Evolutionary conservation across 371 early-diverging fungal genomes (phyloP).

Genomic region (Furculomyces boomerangus): DNA sequence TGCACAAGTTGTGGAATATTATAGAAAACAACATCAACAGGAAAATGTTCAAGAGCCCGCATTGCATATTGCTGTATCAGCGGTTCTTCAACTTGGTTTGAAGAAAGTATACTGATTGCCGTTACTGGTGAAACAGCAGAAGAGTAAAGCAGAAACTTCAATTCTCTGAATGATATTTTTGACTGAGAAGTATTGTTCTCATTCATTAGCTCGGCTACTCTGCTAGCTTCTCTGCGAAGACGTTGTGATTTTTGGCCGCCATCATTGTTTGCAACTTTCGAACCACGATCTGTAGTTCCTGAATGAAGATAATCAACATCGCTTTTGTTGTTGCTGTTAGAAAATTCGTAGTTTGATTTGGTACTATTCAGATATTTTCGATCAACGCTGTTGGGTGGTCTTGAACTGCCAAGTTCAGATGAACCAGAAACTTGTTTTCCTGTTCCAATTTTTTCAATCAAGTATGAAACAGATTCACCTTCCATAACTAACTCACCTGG

Average conservation of each 20-base stretch:
- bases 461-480: slow-evolving; percentile 51
- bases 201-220: background rate
- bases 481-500: slow-evolving; percentile 46
- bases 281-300: background rate
- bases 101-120: slow-evolving; percentile 60
- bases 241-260: too few species aligned
- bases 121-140: slow-evolving; percentile 81
- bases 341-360: too few species aligned
- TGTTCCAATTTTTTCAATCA: slow-evolving; percentile 24
- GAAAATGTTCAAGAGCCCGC: slow-evolving; percentile 71
- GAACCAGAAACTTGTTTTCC: background rate
- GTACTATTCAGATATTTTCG: too few species aligned
- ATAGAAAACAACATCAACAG: slow-evolving; percentile 88
- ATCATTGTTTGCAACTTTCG: background rate
- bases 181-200: background rate
- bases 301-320: background rate
- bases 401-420: background rate
- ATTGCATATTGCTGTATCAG: slow-evolving; percentile 86
- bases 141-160: slow-evolving; percentile 72
- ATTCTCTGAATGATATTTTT: slow-evolving; percentile 14
- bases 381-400: background rate
- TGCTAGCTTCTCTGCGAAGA: too few species aligned
- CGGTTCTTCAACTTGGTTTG: slow-evolving; percentile 49
- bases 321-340: background rate
- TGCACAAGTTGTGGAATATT: slow-evolving; percentile 99